Base-by-base conservation (phyloP, 257 asterid genomes). In the Euphrasia confusa region DNA sequence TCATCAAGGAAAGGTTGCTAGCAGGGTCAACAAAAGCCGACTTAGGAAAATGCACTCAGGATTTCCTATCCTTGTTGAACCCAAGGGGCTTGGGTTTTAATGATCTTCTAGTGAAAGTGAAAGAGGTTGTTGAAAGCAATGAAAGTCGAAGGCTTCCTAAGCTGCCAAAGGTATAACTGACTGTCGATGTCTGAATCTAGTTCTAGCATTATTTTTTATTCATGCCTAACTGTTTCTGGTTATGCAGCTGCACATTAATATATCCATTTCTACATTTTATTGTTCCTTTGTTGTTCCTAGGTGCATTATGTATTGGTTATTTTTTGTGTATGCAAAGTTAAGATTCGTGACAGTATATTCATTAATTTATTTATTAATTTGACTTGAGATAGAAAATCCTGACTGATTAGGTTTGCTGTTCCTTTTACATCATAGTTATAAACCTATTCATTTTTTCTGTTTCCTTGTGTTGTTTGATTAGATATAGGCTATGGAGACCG, bases 91-190 rank as follows among this genome's bases (percentile, higher is more conserved):
- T 62, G 44, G 72, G 77, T n/a, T 82, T 83, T 67, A 83, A 77
- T 28, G 76, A 60, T 60, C 75, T 93, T 37, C 49, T 81, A 48
- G 54, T 66, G 69, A 93, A 87, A 73, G 82, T 87, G 72, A 93
- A 84, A 74, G 97, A 83, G 72, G 87, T 89, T 5, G 97, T 89
- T 48, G 96, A 89, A 71, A 87, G 90, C 78, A 93, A 89, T 77
- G 96, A 89, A 64, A 87, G 83, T 64, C 77, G 95, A 66, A 90
- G 97, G 74, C 93, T 80, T 67, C 99, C 90, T 18, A 87, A 89
- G 81, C 85, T 89, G 12, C 92, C 99, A 13, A 93, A 93, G 97
- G 99, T 92, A 85, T 53, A 59, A 35, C 9, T 7, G 3, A 7
- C 42, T 37, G 11, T 8, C 33, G 33, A 37, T 7, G 42, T 37